phyloP scores from a whole-genome alignment of 1,284 basidiomycete genomes.

The Sphaerobolus stellatus region DNA sequence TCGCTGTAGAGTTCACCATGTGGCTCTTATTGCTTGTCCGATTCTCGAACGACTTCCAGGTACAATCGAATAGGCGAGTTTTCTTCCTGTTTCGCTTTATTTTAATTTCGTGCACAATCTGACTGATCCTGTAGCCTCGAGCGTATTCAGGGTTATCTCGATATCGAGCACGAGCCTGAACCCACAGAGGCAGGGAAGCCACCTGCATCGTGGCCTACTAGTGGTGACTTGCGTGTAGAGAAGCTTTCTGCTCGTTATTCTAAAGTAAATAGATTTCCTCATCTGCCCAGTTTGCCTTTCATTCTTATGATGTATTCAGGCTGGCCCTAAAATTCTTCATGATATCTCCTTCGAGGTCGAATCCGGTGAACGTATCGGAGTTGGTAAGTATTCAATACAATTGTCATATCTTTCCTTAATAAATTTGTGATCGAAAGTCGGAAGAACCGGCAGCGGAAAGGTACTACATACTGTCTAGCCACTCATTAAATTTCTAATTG shows the following conservation, averaged over 20 bases:
- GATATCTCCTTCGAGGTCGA: conserved; percentile 48
- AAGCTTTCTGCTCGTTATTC: conserved; percentile 61
- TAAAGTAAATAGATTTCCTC: conserved; percentile 33
- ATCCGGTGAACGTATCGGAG: conserved; percentile 52
- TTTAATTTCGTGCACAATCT: neutral
- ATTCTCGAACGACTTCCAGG: conserved; percentile 17
- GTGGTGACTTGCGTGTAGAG: conserved; percentile 65
- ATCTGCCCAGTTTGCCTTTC: conserved; percentile 17
- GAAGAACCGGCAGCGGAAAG: conserved; percentile 76
- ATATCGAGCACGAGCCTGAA: conserved; percentile 69
- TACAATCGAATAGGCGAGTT: neutral
- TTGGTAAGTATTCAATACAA: too few species aligned
- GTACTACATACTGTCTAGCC: too few species aligned
- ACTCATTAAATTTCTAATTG: too few species aligned
- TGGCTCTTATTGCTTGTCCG: conserved; percentile 14
- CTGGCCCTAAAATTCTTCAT: conserved; percentile 45
- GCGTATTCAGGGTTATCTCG: conserved; percentile 69
- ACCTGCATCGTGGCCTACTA: conserved; percentile 78
- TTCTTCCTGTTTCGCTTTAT: neutral
- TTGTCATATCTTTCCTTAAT: too few species aligned
- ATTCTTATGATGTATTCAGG: conserved; percentile 26
- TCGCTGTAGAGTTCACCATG: conserved; percentile 4
- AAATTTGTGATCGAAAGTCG: too few species aligned
- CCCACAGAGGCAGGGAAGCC: conserved; percentile 51
- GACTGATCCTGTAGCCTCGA: conserved; percentile 60